Conservation (phyloP, 208 protist genomes). For the Leptomonas seymouri region DNA sequence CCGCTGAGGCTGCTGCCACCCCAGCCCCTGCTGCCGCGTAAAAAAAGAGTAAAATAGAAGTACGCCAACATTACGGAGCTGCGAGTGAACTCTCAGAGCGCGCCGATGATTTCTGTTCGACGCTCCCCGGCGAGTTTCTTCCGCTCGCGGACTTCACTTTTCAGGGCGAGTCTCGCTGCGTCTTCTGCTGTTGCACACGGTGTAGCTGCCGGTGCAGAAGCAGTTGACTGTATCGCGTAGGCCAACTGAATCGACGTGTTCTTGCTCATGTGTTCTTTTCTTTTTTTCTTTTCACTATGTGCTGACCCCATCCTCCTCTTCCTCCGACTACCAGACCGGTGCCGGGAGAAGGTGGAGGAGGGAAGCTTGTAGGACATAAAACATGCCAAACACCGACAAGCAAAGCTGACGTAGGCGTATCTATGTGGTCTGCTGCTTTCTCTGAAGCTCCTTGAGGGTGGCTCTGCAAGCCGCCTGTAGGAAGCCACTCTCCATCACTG, state of each 20-base stretch:
- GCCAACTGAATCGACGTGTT: not conserved
- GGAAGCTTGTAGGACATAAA: not conserved
- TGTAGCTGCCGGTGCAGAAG: not conserved
- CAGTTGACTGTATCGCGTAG: not conserved
- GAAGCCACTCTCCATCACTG: too few relatives aligned
- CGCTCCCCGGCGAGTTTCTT: too few relatives aligned
- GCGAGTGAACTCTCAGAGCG: too few relatives aligned
- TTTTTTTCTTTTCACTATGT: constrained; percentile 11
- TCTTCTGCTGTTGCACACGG: too few relatives aligned
- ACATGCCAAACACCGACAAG: too few relatives aligned
- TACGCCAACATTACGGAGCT: not conserved
- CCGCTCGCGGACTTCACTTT: too few relatives aligned
- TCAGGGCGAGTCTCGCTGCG: too few relatives aligned
- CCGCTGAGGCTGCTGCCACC: constrained; percentile 34
- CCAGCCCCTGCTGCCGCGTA: constrained; percentile 32
- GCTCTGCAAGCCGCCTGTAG: too few relatives aligned
- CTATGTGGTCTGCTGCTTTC: not conserved
- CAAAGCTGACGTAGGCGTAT: not conserved
- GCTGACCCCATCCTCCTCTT: not conserved
- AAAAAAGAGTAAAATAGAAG: not conserved
- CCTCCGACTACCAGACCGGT: not conserved
- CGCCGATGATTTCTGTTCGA: too few relatives aligned
- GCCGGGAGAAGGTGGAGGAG: not conserved
- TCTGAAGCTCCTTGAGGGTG: too few relatives aligned
- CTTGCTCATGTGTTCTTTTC: not conserved